phyloP scores from a whole-genome alignment of 2,329 filamentous ascomycete genomes.

The Basipetospora chlamydospora region DNA sequence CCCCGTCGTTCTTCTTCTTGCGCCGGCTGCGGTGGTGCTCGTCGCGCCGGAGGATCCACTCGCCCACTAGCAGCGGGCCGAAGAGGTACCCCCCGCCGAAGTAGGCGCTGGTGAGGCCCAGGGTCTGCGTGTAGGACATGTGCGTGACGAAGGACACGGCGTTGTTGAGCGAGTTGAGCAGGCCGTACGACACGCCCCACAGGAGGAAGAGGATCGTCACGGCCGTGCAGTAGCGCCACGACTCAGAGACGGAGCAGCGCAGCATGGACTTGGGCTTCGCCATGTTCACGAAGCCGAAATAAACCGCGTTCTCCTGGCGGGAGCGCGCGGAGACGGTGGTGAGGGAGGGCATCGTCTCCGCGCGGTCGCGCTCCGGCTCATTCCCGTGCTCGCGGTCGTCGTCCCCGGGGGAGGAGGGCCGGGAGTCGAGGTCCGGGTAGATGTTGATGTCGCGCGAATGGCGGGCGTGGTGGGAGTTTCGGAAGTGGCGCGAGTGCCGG shows the following conservation, averaged over 20 bases:
- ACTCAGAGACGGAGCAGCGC: slow-evolving; percentile 45
- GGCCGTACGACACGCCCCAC: slow-evolving; percentile 83
- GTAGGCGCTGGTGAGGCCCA: slow-evolving; percentile 56
- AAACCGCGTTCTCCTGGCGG: slow-evolving; percentile 30
- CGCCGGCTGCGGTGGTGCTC: slow-evolving; percentile 34
- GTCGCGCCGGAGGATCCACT: slow-evolving; percentile 55
- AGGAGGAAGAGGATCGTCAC: slow-evolving; percentile 75
- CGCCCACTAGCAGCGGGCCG: slow-evolving; percentile 54
- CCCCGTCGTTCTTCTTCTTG: slow-evolving; percentile 21
- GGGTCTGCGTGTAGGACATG: slow-evolving; percentile 45
- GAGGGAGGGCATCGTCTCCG: slow-evolving; percentile 17
- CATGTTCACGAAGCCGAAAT: slow-evolving; percentile 69
- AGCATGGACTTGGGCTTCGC: slow-evolving; percentile 56
- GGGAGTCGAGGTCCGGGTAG: slow-evolving; percentile 5
- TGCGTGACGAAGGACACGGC: slow-evolving; percentile 48
- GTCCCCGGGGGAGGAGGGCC: slow-evolving; percentile 1
- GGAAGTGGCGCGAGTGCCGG: too few relatives aligned
- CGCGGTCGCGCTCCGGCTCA: slow-evolving; percentile 12
- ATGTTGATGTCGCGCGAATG: too few relatives aligned
- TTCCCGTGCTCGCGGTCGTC: slow-evolving; percentile 4
- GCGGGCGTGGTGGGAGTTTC: too few relatives aligned
- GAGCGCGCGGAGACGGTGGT: slow-evolving; percentile 7
- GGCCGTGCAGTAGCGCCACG: slow-evolving; percentile 55
- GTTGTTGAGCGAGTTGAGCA: slow-evolving; percentile 68
- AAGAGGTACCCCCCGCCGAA: slow-evolving; percentile 57